Base-by-base conservation (phyloP, 202 grass and related monocot genomes). In the Cymbopogon flexuosus region DNA sequence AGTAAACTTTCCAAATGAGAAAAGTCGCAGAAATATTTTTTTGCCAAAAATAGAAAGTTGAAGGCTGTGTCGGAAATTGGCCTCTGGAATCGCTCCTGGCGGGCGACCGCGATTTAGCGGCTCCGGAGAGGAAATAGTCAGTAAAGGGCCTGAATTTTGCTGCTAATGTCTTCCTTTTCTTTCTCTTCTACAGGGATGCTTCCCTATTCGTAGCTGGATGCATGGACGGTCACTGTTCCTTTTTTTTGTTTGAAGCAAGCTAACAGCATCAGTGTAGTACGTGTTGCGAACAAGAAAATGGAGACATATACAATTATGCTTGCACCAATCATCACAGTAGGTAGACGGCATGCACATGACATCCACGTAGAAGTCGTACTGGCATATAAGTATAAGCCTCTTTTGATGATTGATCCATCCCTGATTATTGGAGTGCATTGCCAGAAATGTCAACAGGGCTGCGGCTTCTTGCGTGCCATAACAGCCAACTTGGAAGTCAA, bases 261-360 rank as follows among this genome's bases (percentile, higher is more conserved):
- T 37, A 87, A 43, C 41, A 24, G 10, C 47, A 79, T n/a, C 18
- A 74, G 34, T 51, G 10, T 4, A 13, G 2, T 13, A 16, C 45
- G 45, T 47, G 13, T 3, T 40, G 61, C 34, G 75, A 79, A 52
- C 68, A 54, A 71, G 46, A 79, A 73, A 24, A 39, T 16, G 35
- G 35, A 36, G 35, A 36, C 35, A 36, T 79, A 84, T 70, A 79
- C 52, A 73, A 10, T 23, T 73, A 84, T 62, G 74, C 3, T 10
- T 9, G 51, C 51, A 19, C 51, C 68, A 83, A 68, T 73, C 68
- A 74, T 79, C 37, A 67, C 10, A 51, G 30, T 79, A 42, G 75
- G 67, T 75, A 73, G 29, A 72, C n/a, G 24, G 62, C 41, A 72
- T 4, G 39, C 80, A 41, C 80, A 77, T 46, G 43, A 46, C 43